Percentiles rank a stretch among this genome's conserved stretches.
These are phyloP conservation scores for Hypocreales sp. DNA, from an alignment of 2,329 filamentous ascomycete species.

Conservation along the genomic window DNA sequence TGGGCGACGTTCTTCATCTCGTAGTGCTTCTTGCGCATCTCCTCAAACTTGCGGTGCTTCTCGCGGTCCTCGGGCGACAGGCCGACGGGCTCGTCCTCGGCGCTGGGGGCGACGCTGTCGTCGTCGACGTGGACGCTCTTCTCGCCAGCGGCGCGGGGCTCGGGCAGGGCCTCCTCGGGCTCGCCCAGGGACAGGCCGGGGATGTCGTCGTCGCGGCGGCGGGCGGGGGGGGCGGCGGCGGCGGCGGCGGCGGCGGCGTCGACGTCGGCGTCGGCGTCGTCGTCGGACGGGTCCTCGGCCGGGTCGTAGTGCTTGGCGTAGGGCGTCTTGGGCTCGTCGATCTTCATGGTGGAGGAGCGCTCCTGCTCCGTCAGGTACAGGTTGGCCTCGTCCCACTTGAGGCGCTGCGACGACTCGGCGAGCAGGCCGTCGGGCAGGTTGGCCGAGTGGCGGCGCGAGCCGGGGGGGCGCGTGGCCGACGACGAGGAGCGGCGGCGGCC, in stretches of 20 bases:
- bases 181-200: constrained; percentile 85
- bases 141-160: constrained; percentile 24
- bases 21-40: constrained; percentile 89
- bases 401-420: constrained; percentile 46
- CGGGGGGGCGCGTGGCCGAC: constrained; percentile 41
- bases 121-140: constrained; percentile 75
- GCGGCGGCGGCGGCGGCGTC: constrained; percentile 9
- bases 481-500: constrained; percentile 79
- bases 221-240: constrained; percentile 20
- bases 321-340: constrained; percentile 94
- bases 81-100: constrained; percentile 36
- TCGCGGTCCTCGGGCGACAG: constrained; percentile 60
- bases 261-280: constrained; percentile 34
- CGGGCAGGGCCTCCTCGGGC: constrained; percentile 59
- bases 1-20: constrained; percentile 94
- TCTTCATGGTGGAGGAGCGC: constrained; percentile 94
- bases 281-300: constrained; percentile 70
- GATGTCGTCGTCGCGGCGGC: constrained; percentile 54
- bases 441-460: constrained; percentile 59
- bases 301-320: constrained; percentile 90
- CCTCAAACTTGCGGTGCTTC: constrained; percentile 86
- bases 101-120: constrained; percentile 40
- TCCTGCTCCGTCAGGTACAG: constrained; percentile 95
- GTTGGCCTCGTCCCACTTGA: constrained; percentile 99
- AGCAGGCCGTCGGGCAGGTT: constrained; percentile 24